phyloP scores from a whole-genome alignment of 2,329 filamentous ascomycete species.

The Bipolaris gigantea region DNA sequence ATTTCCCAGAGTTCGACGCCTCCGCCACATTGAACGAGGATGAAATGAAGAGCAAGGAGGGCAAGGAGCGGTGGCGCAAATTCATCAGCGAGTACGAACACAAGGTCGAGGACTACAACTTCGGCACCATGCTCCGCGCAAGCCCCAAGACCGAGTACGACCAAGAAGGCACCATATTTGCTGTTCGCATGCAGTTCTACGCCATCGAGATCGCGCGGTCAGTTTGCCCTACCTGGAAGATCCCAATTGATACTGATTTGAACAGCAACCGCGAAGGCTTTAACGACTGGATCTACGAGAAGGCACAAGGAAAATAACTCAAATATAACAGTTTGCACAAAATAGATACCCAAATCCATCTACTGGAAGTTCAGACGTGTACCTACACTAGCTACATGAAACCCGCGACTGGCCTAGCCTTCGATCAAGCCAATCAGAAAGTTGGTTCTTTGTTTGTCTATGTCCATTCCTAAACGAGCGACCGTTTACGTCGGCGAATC shows the following conservation, averaged over 20 bases:
- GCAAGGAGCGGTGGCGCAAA: slow-evolving; percentile 92
- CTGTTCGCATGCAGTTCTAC: slow-evolving; percentile 80
- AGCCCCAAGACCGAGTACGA: slow-evolving; percentile 82
- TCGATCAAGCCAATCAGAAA: background rate
- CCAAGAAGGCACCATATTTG: slow-evolving; percentile 88
- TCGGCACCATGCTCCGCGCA: slow-evolving; percentile 86
- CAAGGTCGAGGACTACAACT: slow-evolving; percentile 96
- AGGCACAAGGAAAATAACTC: slow-evolving; percentile 58
- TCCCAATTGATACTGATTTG: slow-evolving; percentile 19
- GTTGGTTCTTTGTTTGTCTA: slow-evolving; percentile 6
- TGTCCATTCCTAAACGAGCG: background rate
- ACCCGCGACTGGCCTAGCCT: slow-evolving; percentile 5
- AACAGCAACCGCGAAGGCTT: slow-evolving; percentile 77
- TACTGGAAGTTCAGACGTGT: background rate
- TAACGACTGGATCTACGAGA: slow-evolving; percentile 97
- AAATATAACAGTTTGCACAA: background rate
- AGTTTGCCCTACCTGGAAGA: slow-evolving; percentile 23
- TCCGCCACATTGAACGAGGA: slow-evolving; percentile 81
- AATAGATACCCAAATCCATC: background rate
- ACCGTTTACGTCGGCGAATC: background rate
- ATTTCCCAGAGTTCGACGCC: slow-evolving; percentile 92
- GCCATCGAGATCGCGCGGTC: slow-evolving; percentile 74
- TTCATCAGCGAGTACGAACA: slow-evolving; percentile 96
- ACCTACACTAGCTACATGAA: slow-evolving; percentile 7
- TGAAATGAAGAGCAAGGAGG: slow-evolving; percentile 94